These are phyloP conservation scores for Dictyostelium firmibasis DNA, from an alignment of 78 protist genomes.

Conservation along the genomic window DNA sequence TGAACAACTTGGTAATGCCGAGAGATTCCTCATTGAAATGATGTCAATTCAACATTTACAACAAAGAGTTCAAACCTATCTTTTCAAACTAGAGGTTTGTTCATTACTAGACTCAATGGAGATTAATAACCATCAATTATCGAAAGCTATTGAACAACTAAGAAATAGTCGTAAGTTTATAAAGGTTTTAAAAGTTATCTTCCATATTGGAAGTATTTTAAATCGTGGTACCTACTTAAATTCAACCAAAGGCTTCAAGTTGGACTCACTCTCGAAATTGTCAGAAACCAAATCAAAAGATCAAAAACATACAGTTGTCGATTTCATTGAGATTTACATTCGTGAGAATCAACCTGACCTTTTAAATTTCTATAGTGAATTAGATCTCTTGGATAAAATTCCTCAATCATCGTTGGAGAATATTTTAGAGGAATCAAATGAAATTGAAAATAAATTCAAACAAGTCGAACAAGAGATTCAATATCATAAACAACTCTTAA, in stretches of 20 bases:
- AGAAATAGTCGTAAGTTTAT: not conserved
- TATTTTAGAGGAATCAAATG: slow-evolving; percentile 12
- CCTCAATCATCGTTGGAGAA: slow-evolving; percentile 13
- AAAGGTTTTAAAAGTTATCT: slow-evolving; percentile 40
- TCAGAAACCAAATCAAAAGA: slow-evolving; percentile 63
- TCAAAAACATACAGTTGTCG: slow-evolving; percentile 71
- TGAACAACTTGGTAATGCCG: slow-evolving; percentile 33
- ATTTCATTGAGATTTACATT: slow-evolving; percentile 42
- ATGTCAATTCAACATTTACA: slow-evolving; percentile 34
- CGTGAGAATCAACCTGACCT: slow-evolving; percentile 61
- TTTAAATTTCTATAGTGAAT: slow-evolving; percentile 9
- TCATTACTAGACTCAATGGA: not conserved
- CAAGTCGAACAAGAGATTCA: slow-evolving; percentile 12
- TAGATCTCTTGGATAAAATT: not conserved
- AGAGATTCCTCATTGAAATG: slow-evolving; percentile 61
- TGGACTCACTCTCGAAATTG: slow-evolving; percentile 40
- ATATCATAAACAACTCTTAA: not conserved
- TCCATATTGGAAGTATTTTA: slow-evolving; percentile 62
- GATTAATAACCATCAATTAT: not conserved
- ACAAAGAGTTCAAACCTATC: slow-evolving; percentile 37
- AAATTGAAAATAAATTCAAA: slow-evolving; percentile 26
- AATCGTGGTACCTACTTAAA: slow-evolving; percentile 71
- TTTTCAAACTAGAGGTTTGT: slow-evolving; percentile 15
- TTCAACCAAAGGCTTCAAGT: slow-evolving; percentile 41
- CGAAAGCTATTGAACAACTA: not conserved